Base-by-base conservation (phyloP, 305 asterid species). In the Rubia occidens region DNA sequence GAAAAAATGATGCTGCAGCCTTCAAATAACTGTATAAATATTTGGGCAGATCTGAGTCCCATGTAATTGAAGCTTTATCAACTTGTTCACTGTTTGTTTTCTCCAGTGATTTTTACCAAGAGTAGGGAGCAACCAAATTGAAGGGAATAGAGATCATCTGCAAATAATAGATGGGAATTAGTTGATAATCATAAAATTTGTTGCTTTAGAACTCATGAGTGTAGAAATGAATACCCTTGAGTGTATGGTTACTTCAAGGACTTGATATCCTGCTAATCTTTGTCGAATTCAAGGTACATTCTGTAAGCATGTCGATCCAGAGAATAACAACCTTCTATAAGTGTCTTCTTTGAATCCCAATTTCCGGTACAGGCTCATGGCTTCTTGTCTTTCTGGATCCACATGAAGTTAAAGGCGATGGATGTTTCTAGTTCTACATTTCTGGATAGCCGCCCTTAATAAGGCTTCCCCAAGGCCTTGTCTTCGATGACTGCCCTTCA, bases 381-480 rank as follows among this genome's bases (percentile, higher is more conserved):
- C 96, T 20, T 90, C 80, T 37, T 13, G 70, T 80, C 97, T 92
- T 44, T 82, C 77, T 21, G 97, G 96, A 77, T 92, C 98, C 18
- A 88, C 96, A 47, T 89, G 98, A 69, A 92, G 96, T 51, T 88
- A 83, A 75, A 92, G 56, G 8, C 96, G 82, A 45, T 85, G 88
- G 63, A 88, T 74, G 35, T 80, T 87, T 82, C 98, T 84, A 13
- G 75, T 78, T 83, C 80, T 85, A 75, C 95, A 88, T 80, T 81
- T 92, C 78, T 85, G 83, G 4, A 92, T 86, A 43, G 91, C 93
- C 60, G 82, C 93, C 85, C 78, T 81, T 21, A 89, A 81, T 82
- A 92, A 78, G 55, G 83, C 88, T 83, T 92, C 97, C 18, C 98
- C 98, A 39, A 74, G 79, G 24, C 97, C 96, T 72, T 79, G 82